Evolutionary conservation across 305 asterid genomes (phyloP).

Genomic region (Lippia alba): DNA sequence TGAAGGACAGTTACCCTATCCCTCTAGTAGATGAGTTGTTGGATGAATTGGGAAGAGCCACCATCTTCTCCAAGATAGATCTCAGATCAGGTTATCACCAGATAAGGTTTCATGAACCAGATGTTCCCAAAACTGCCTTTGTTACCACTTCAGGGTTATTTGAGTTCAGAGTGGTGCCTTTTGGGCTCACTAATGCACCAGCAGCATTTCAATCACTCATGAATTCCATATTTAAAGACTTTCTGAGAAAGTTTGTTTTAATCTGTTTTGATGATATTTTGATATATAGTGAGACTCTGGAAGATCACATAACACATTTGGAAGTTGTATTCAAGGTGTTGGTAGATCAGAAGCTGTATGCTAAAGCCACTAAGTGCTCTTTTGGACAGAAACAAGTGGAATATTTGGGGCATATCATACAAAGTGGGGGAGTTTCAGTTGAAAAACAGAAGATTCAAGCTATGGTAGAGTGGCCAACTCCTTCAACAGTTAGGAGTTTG

Average conservation of each 20-base stretch:
- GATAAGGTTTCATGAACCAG: not conserved
- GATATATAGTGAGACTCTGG: not conserved
- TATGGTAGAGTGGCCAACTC: not conserved
- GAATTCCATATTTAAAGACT: not conserved
- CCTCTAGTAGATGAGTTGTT: not conserved
- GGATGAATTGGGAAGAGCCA: not conserved
- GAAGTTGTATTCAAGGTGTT: not conserved
- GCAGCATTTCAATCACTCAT: not conserved
- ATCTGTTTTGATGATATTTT: slow-evolving; percentile 12
- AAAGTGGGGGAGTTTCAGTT: not conserved
- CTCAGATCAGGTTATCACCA: not conserved
- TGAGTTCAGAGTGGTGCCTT: not conserved
- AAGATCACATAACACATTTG: accelerated
- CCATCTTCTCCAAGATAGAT: not conserved
- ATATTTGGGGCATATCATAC: not conserved
- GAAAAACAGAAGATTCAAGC: not conserved
- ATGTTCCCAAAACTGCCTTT: not conserved
- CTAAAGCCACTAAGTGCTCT: not conserved
- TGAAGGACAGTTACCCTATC: not conserved
- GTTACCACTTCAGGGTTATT: not conserved
- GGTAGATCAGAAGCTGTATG: not conserved
- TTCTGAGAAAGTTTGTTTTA: not conserved
- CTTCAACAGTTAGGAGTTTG: not conserved
- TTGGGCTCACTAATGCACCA: not conserved
- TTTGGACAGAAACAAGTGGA: not conserved